Conservation (phyloP, 768 basidiomycete species). For the Butyriboletus loyo region DNA sequence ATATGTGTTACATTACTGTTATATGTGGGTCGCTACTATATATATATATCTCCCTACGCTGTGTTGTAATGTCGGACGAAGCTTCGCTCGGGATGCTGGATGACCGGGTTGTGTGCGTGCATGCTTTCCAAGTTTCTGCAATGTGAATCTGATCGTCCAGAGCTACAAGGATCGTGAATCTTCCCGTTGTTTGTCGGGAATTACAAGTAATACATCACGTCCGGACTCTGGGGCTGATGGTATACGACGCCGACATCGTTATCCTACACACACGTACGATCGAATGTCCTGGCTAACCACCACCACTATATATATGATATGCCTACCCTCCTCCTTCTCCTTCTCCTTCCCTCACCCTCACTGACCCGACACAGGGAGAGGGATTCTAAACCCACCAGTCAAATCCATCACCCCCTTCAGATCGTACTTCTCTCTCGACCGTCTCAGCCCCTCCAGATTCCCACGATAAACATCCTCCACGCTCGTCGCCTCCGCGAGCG, state of each 20-base stretch:
- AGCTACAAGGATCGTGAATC: no score
- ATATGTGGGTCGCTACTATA: not conserved
- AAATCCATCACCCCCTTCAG: conserved; percentile 11
- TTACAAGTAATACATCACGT: no score
- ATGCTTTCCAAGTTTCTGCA: no score
- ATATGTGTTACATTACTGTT: not conserved
- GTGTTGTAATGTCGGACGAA: conserved; percentile 10
- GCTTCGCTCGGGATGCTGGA: no score
- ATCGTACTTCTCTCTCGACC: conserved; percentile 5
- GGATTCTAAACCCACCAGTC: conserved; percentile 18
- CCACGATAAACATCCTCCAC: conserved; percentile 6
- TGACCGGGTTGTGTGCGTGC: not conserved
- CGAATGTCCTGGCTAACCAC: no score
- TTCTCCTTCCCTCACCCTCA: not conserved
- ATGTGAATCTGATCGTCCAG: no score
- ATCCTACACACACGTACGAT: not conserved
- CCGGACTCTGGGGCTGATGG: no score
- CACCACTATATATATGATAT: no score
- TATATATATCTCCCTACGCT: not conserved
- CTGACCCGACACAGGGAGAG: not conserved
- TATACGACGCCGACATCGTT: no score
- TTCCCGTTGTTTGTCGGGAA: no score
- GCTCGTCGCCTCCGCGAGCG: conserved; percentile 2
- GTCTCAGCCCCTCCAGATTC: not conserved
- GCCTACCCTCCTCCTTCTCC: not conserved